Evolutionary conservation across 495 filamentous ascomycete genomes (phyloP).

Genomic region (Corynascus novoguineensis): DNA sequence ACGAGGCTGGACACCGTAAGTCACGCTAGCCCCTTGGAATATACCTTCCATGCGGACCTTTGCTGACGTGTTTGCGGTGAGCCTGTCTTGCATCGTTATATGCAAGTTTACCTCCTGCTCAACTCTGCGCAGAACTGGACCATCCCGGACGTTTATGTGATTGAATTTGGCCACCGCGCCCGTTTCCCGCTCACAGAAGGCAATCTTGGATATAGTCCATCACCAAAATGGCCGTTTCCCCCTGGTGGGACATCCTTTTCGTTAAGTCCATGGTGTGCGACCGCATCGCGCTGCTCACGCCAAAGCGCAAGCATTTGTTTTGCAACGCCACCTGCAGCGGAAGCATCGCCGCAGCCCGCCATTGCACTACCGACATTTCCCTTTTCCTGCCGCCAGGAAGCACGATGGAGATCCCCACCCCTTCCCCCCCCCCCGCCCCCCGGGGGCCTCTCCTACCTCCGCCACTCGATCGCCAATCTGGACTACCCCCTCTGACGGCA

Average conservation of each 20-base stretch:
- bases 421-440: too few species aligned
- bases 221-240: background rate
- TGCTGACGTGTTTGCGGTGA: too few species aligned
- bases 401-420: too few species aligned
- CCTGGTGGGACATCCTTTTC: background rate
- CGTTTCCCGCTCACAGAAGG: background rate
- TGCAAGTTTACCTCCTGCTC: background rate
- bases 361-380: too few species aligned
- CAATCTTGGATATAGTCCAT: background rate
- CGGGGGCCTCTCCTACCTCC: too few species aligned
- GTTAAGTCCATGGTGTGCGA: background rate
- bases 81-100: background rate
- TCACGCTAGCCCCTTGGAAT: background rate
- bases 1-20: background rate
- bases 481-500: too few species aligned
- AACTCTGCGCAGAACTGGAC: background rate
- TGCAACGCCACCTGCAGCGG: too few species aligned
- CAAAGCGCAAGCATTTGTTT: too few species aligned
- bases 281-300: background rate
- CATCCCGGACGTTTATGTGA: background rate
- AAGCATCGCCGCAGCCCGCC: too few species aligned
- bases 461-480: too few species aligned
- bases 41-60: too few species aligned
- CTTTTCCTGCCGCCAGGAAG: too few species aligned
- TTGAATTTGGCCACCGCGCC: constrained; percentile 7